A percentile compares a stretch with the other conserved stretches of the same genome.
phyloP scores from a whole-genome alignment of 257 asterid genomes.

The Solanum sitiens region DNA sequence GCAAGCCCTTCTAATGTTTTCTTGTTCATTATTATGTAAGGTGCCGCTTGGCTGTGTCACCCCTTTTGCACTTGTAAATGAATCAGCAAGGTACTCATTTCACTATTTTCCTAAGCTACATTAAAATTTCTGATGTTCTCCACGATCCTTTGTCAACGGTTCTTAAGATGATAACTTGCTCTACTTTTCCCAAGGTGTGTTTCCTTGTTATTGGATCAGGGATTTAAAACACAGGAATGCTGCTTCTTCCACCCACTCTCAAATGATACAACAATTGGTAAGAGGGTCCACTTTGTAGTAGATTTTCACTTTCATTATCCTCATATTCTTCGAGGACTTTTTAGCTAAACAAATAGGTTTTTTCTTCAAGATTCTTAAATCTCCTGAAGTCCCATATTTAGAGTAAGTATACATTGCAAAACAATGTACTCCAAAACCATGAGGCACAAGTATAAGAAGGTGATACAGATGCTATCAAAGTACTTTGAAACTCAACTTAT shows the following conservation, averaged over 20 bases:
- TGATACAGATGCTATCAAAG: not conserved
- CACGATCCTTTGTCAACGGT: not conserved
- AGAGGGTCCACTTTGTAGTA: constrained; percentile 4
- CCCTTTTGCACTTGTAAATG: constrained; percentile 84
- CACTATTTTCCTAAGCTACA: not conserved
- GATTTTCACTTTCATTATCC: not conserved
- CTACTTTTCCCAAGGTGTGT: constrained; percentile 52
- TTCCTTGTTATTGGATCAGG: constrained; percentile 81
- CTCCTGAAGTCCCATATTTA: not conserved
- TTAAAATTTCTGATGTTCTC: not conserved
- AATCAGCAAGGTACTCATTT: constrained; percentile 61
- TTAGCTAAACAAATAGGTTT: not conserved
- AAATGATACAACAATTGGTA: constrained; percentile 74
- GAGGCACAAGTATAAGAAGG: not conserved
- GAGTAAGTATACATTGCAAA: not conserved
- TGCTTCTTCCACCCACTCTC: constrained; percentile 94
- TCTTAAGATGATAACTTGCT: not conserved
- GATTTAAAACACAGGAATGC: constrained; percentile 45
- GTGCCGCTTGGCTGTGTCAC: constrained; percentile 90
- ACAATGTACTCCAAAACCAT: not conserved
- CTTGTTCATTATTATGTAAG: constrained; percentile 26
- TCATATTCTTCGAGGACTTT: not conserved
- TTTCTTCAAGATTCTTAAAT: not conserved
- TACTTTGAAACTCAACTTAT: not conserved
- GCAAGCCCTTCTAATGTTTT: not conserved